Percentiles rank a stretch among this genome's conserved stretches.
These are phyloP conservation scores for Fusarium neocosmosporiellum DNA, from an alignment of 2,329 filamentous ascomycete species.

Conservation along the genomic window DNA sequence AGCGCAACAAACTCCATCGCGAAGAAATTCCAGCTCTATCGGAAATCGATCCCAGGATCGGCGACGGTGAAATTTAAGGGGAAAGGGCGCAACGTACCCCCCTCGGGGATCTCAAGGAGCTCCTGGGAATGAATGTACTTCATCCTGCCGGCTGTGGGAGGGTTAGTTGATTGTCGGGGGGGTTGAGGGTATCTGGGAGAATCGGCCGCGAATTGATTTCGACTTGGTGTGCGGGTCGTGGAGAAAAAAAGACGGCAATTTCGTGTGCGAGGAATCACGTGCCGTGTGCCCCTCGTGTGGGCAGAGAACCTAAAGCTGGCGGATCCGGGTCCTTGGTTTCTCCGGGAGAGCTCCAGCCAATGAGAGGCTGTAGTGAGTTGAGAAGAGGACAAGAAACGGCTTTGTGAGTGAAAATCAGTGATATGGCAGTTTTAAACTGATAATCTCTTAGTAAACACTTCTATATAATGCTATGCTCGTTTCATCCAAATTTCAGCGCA, in stretches of 20 bases:
- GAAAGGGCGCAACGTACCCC: slow-evolving; percentile 76
- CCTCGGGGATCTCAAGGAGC: slow-evolving; percentile 93
- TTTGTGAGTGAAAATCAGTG: not conserved
- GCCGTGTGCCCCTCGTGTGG: slow-evolving; percentile 47
- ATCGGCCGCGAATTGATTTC: slow-evolving; percentile 50
- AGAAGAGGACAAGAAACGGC: not conserved
- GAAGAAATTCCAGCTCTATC: slow-evolving; percentile 22
- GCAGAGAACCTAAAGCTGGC: slow-evolving; percentile 39
- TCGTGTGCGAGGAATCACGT: slow-evolving; percentile 22
- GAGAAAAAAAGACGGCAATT: slow-evolving; percentile 41
- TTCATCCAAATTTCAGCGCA: not conserved
- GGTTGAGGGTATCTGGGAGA: slow-evolving; percentile 55
- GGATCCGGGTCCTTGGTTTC: not conserved
- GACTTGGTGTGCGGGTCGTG: slow-evolving; percentile 30
- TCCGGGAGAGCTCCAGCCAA: slow-evolving; percentile 7
- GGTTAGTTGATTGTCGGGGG: slow-evolving; percentile 53
- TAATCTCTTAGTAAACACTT: not conserved
- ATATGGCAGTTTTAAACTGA: not conserved
- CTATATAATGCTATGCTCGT: not conserved
- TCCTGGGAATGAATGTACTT: slow-evolving; percentile 99
- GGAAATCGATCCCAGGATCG: slow-evolving; percentile 12
- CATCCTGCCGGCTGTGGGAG: slow-evolving; percentile 80
- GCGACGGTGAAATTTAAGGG: slow-evolving; percentile 8
- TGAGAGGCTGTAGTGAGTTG: not conserved
- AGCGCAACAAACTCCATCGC: slow-evolving; percentile 21